Conservation (phyloP, 768 basidiomycete species). For the Podaxis carcinomalis region DNA sequence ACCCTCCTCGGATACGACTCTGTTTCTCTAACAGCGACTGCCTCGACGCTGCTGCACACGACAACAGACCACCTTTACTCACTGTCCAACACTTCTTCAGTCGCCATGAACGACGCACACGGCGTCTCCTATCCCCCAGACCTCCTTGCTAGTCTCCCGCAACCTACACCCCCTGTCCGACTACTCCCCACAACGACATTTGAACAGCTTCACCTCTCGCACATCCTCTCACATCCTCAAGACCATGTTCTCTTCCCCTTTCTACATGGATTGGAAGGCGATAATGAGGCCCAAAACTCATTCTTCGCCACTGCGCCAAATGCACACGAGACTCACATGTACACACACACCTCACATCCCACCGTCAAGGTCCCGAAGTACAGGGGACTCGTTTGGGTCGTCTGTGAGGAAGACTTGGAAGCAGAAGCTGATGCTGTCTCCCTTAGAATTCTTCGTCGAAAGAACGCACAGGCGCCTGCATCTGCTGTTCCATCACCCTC, state of each 20-base stretch:
- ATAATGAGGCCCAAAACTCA: conserved; percentile 72
- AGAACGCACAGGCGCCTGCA: conserved; percentile 14
- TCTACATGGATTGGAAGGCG: conserved; percentile 81
- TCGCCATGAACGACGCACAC: conserved; percentile 9
- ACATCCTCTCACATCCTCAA: conserved; percentile 66
- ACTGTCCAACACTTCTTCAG: background rate
- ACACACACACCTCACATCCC: conserved; percentile 5
- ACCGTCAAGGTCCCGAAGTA: conserved; percentile 36
- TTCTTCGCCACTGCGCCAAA: conserved; percentile 57
- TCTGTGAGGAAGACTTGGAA: conserved; percentile 66
- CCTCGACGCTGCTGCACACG: background rate
- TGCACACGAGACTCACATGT: conserved; percentile 8
- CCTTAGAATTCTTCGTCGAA: conserved; percentile 29
- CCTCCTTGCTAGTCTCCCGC: conserved; percentile 21
- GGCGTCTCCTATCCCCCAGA: conserved; percentile 22
- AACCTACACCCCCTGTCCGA: conserved; percentile 22
- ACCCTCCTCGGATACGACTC: conserved; percentile 1
- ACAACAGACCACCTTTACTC: background rate
- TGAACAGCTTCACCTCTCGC: conserved; percentile 55
- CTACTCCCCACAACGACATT: conserved; percentile 43
- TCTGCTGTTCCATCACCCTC: conserved; percentile 14
- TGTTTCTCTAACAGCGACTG: background rate
- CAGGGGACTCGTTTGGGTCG: conserved; percentile 81
- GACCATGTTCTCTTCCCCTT: conserved; percentile 87
- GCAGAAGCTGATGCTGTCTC: conserved; percentile 29